Conservation (phyloP, 805 yeast genomes). For the Metschnikowia kofuensis region DNA sequence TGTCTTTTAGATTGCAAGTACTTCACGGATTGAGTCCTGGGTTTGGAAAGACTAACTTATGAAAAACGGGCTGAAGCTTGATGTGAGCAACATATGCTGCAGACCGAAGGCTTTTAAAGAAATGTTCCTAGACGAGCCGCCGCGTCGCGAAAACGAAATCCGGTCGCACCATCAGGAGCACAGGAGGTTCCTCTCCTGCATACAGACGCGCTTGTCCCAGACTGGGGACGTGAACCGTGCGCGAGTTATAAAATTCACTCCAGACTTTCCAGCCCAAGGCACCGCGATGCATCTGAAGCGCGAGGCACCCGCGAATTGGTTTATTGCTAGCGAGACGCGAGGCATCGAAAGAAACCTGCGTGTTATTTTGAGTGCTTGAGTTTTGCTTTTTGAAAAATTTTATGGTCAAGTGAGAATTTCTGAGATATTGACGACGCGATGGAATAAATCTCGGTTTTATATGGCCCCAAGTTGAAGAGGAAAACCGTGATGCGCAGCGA, state of each 20-base stretch:
- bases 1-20: too few species aligned
- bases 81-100: background rate
- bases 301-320: background rate
- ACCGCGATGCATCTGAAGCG: constrained; percentile 1
- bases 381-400: too few species aligned
- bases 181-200: constrained; percentile 15
- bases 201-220: constrained; percentile 2
- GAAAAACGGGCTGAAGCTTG: background rate
- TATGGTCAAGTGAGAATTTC: too few species aligned
- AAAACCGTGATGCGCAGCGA: too few species aligned
- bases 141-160: constrained; percentile 17
- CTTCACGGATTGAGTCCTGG: background rate
- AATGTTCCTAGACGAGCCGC: constrained; percentile 6
- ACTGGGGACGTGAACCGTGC: constrained; percentile 4
- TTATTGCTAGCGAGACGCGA: background rate
- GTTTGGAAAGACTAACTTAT: background rate
- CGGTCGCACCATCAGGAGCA: constrained; percentile 13
- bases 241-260: background rate
- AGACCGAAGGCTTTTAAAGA: constrained; percentile 5
- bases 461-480: too few species aligned
- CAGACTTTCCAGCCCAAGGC: background rate
- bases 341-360: background rate
- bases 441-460: too few species aligned
- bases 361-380: too few species aligned
- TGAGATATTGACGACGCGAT: too few species aligned